Evolutionary conservation across 768 basidiomycete species (phyloP), one percentile per base, ranked within the genome.

Genomic region (Lactifluus rugatus): DNA sequence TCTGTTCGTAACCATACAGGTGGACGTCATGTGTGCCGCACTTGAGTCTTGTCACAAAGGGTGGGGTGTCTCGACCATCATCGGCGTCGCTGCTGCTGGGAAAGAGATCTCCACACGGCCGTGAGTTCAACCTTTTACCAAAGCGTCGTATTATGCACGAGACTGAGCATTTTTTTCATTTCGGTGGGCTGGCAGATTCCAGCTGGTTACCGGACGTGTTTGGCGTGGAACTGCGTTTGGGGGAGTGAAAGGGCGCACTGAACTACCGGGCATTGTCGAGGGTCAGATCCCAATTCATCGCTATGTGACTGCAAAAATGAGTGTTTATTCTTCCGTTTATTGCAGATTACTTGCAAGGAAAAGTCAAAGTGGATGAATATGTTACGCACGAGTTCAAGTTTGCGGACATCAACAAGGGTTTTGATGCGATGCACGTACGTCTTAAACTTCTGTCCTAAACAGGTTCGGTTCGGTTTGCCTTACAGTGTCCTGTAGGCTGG

Each of bases 31-130:
- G 94, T 83, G 94, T 60, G 76, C 85, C 49, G 96, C 96, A 25
- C 81, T 99, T 48, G 96, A 99, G 74, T 89, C 93, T n/a, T 97
- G 93, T 72, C 96, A 99, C 73, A 98, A 98, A 70, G 96, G 96
- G 14, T 99, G 96, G 96, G 96, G 96, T 65, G 86, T 97, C 44
- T 91, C 85, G 57, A 97, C 91, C 56, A 70, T 99, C 64, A 97
- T 99, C 59, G 95, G 95, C 60, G 96, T 99, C 42, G 96, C 96
- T 3, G 93, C 93, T 23, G 93, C 96, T 19, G 96, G 96, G 7
- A 85, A 96, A 67, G 96, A 98, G 62, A 73, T 68, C 48, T 70
- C 69, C 31, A 69, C 67, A 41, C 66, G 69, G 39, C 70, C 72
- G 68, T 68, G 57, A 66, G 69, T 67, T 48, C 49, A 54, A 28